phyloP scores from a whole-genome alignment of 768 basidiomycete genomes.

The Rickenella mellea region DNA sequence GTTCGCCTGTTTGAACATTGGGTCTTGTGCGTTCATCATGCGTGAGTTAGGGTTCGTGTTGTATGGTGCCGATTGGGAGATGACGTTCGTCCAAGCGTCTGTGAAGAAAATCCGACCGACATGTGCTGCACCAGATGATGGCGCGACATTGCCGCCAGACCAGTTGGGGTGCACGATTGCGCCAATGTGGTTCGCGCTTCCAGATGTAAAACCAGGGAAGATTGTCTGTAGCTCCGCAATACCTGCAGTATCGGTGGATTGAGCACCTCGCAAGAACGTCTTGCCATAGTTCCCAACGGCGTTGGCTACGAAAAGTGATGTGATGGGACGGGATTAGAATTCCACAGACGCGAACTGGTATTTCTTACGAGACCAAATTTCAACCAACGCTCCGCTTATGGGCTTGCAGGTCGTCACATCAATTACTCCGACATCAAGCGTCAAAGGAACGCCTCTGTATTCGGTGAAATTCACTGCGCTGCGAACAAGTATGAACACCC shows the following conservation, averaged over 20 bases:
- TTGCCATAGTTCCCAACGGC: conserved; percentile 23
- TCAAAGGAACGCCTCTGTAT: conserved; percentile 25
- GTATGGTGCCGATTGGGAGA: conserved; percentile 19
- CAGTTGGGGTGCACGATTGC: conserved; percentile 22
- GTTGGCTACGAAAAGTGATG: conserved; percentile 18
- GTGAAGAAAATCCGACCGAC: conserved; percentile 31
- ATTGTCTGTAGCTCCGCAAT: conserved; percentile 25
- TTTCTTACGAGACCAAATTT: conserved; percentile 23
- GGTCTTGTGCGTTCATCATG: conserved; percentile 20
- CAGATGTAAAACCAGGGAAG: conserved; percentile 26
- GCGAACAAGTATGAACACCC: too few relatives aligned
- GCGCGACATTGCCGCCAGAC: conserved; percentile 15
- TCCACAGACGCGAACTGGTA: neutral
- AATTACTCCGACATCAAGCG: conserved; percentile 27
- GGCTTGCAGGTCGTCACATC: conserved; percentile 28
- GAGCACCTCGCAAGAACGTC: conserved; percentile 29
- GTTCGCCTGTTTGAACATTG: conserved; percentile 15
- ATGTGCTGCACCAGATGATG: conserved; percentile 21
- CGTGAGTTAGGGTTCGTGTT: conserved; percentile 17
- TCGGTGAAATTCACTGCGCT: too few relatives aligned
- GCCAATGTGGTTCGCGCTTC: conserved; percentile 28
- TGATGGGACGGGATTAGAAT: neutral
- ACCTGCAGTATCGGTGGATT: conserved; percentile 21
- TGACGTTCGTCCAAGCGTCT: conserved; percentile 21
- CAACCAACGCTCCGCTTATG: conserved; percentile 23